Percentiles rank a stretch among this genome's conserved stretches.
Conservation (phyloP, 2,329 filamentous ascomycete species). For the Ambrosiella beaveri region DNA sequence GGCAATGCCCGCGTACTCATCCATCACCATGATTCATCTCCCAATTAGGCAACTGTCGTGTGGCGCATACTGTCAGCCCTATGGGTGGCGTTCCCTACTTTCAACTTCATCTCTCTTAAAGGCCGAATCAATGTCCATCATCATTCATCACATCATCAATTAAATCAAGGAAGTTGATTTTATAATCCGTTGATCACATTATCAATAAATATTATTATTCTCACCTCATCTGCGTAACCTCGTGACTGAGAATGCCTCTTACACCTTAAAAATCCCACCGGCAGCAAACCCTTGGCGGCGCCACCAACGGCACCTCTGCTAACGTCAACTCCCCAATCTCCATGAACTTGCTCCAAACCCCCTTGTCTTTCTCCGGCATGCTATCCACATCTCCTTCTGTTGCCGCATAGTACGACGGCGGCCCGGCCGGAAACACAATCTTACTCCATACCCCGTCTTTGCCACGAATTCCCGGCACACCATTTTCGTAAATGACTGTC, state of each 20-base stretch:
- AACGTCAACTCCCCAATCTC: constrained; percentile 51
- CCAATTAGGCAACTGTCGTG: neutral
- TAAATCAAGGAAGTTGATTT: neutral
- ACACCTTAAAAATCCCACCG: constrained; percentile 47
- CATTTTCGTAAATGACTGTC: constrained; percentile 39
- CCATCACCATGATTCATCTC: neutral
- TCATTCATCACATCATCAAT: neutral
- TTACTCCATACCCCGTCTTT: constrained; percentile 40
- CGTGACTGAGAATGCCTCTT: neutral
- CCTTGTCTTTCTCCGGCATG: constrained; percentile 43
- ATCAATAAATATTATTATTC: too few relatives aligned
- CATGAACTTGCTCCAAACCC: constrained; percentile 46
- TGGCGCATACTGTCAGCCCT: neutral
- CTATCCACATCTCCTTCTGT: constrained; percentile 39
- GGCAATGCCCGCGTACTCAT: too few relatives aligned
- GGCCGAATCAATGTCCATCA: neutral
- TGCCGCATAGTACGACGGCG: constrained; percentile 44
- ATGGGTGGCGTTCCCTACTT: constrained; percentile 2
- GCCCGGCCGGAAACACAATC: constrained; percentile 58
- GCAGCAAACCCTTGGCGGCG: constrained; percentile 62
- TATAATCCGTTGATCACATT: too few relatives aligned
- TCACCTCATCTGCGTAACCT: neutral
- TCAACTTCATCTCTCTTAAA: neutral
- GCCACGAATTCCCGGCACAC: constrained; percentile 30
- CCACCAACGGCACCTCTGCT: constrained; percentile 56